phyloP scores from a whole-genome alignment of 176 grass and related monocot genomes.

The Eleusine indica region DNA sequence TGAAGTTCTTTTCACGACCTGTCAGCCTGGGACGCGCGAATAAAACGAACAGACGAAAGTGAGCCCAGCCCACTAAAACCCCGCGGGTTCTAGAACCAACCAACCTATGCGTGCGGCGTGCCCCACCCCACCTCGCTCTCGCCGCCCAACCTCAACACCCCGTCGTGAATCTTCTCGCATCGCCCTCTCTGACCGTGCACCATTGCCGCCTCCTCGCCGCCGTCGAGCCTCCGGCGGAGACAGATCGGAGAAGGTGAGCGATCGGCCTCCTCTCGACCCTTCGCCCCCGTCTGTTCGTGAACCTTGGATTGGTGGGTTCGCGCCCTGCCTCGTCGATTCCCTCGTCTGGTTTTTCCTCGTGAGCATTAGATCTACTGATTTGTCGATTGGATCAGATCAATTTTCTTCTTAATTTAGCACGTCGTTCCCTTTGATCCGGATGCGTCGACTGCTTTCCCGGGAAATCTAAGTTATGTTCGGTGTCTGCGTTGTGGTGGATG shows the following conservation, averaged over 20 bases:
- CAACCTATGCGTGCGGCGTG: no score
- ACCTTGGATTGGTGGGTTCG: conserved; percentile 24
- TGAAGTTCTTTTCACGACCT: no score
- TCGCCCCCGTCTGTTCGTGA: neutral
- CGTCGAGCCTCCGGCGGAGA: neutral
- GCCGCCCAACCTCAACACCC: neutral
- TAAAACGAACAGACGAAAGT: no score
- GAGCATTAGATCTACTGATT: neutral
- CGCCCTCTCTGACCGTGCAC: neutral
- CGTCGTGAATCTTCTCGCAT: neutral
- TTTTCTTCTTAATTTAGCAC: neutral
- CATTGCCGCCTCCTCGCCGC: neutral
- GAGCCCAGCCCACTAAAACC: no score
- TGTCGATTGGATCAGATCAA: neutral
- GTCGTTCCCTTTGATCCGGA: neutral
- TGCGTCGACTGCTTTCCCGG: neutral
- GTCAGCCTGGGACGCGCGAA: no score
- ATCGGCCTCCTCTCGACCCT: neutral
- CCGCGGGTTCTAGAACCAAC: no score
- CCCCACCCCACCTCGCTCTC: no score
- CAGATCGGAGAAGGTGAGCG: conserved; percentile 19
- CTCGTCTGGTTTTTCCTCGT: neutral
- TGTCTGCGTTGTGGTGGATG: neutral
- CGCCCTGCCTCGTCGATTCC: neutral
- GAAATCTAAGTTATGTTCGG: neutral